phyloP scores from a whole-genome alignment of 305 asterid species.

The Fraxinus angustifolia region DNA sequence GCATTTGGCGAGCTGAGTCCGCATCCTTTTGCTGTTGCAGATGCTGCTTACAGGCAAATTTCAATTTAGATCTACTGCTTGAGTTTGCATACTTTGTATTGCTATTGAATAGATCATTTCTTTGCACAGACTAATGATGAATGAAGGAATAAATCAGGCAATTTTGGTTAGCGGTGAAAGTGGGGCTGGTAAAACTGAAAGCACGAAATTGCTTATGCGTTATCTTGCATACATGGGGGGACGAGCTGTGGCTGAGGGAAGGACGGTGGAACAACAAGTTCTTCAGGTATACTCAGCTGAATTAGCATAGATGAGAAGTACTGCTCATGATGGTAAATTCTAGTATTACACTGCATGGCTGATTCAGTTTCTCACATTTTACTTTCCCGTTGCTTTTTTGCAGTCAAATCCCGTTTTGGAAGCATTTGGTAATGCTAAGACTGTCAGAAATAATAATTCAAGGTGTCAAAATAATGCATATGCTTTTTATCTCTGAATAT shows the following conservation, averaged over 20 bases:
- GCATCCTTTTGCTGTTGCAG: constrained; percentile 89
- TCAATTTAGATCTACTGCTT: constrained; percentile 18
- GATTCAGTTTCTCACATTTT: background rate
- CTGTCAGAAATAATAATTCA: constrained; percentile 39
- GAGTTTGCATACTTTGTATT: background rate
- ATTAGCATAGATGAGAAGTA: background rate
- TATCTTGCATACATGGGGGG: constrained; percentile 94
- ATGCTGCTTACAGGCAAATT: constrained; percentile 78
- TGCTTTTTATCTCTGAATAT: background rate
- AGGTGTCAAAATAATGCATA: constrained; percentile 38
- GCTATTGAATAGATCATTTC: constrained; percentile 12
- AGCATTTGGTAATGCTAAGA: constrained; percentile 40
- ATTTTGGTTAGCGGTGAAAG: constrained; percentile 89
- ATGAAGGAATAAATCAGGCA: constrained; percentile 73
- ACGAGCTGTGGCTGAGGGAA: constrained; percentile 61
- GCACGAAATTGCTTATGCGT: constrained; percentile 75
- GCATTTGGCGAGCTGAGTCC: constrained; percentile 91
- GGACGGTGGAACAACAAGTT: constrained; percentile 77
- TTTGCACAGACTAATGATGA: constrained; percentile 63
- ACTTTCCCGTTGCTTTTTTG: constrained; percentile 23
- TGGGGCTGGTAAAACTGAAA: constrained; percentile 92
- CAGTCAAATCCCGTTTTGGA: constrained; percentile 55
- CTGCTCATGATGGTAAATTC: background rate
- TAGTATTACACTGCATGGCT: background rate
- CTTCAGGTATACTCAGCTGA: constrained; percentile 50